Conservation (phyloP, 139 green algal species). For the Coelastrella sp. region DNA sequence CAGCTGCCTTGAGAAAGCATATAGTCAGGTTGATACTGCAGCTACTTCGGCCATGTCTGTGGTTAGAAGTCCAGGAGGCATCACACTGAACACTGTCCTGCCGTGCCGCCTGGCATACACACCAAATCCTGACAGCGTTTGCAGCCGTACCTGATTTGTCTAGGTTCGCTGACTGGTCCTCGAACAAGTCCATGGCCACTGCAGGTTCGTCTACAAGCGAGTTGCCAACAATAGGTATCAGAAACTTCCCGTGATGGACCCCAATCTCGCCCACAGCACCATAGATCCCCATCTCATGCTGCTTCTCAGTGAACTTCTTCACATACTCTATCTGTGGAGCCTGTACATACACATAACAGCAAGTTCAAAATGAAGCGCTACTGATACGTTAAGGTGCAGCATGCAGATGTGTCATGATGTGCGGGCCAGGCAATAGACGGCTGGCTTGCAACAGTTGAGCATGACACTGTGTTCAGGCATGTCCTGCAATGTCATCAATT, state of each 20-base stretch:
- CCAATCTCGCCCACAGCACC: constrained; percentile 50
- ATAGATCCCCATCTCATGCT: constrained; percentile 42
- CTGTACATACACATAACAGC: neutral
- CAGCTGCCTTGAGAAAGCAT: too few relatives aligned
- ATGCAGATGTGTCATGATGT: neutral
- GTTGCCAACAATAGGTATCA: constrained; percentile 35
- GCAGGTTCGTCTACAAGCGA: constrained; percentile 21
- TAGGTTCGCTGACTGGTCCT: constrained; percentile 38
- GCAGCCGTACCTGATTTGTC: constrained; percentile 9
- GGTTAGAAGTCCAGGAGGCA: too few relatives aligned
- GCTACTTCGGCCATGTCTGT: too few relatives aligned
- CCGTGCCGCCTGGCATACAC: neutral
- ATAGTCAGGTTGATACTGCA: too few relatives aligned
- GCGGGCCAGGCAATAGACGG: too few relatives aligned
- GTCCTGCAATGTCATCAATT: too few relatives aligned
- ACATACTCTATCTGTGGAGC: constrained; percentile 8
- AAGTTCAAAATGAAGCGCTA: neutral
- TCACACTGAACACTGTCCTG: neutral
- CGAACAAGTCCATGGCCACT: constrained; percentile 50
- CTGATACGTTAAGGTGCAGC: neutral
- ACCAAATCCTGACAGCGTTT: neutral
- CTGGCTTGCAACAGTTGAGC: too few relatives aligned
- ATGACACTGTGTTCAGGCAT: too few relatives aligned
- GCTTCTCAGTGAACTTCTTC: constrained; percentile 23
- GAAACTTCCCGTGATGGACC: constrained; percentile 45